phyloP scores from a whole-genome alignment of 2,329 filamentous ascomycete genomes.

The Talaromyces sp. region DNA sequence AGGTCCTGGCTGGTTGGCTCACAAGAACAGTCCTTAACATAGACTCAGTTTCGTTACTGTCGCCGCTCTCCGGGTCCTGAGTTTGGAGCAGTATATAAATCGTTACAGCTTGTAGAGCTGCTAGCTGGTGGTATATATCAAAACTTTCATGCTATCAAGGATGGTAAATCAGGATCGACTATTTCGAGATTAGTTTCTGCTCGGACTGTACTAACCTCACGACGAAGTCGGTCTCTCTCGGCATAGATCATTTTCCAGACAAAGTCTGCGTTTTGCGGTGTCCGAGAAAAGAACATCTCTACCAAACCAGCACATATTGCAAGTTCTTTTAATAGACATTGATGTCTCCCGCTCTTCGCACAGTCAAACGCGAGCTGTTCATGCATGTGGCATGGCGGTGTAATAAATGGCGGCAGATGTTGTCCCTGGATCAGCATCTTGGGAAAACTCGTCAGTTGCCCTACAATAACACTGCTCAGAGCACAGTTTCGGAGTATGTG shows the following conservation, averaged over 20 bases:
- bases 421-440: conserved; percentile 11
- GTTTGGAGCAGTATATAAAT: conserved; percentile 10
- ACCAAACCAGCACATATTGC: conserved; percentile 9
- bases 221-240: conserved; percentile 5
- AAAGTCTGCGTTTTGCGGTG: conserved; percentile 4
- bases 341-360: conserved; percentile 2
- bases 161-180: background rate
- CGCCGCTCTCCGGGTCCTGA: conserved; percentile 3
- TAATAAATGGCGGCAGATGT: conserved; percentile 10
- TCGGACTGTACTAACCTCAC: conserved; percentile 1
- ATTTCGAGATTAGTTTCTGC: background rate
- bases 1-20: background rate
- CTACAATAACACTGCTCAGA: conserved; percentile 6
- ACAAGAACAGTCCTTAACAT: conserved; percentile 5
- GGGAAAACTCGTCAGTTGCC: conserved; percentile 4
- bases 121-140: conserved; percentile 5
- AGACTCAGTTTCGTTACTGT: conserved; percentile 3
- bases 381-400: conserved; percentile 4
- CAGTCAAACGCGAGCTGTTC: conserved; percentile 8
- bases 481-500: conserved; percentile 3
- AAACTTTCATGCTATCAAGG: conserved; percentile 4
- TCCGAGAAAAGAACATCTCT: conserved; percentile 9
- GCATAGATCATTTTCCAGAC: conserved; percentile 11
- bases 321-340: conserved; percentile 5
- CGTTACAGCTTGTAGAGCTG: conserved; percentile 7